Conservation (phyloP, 306 rosid genomes). For the Herpetospermum pedunculosum region DNA sequence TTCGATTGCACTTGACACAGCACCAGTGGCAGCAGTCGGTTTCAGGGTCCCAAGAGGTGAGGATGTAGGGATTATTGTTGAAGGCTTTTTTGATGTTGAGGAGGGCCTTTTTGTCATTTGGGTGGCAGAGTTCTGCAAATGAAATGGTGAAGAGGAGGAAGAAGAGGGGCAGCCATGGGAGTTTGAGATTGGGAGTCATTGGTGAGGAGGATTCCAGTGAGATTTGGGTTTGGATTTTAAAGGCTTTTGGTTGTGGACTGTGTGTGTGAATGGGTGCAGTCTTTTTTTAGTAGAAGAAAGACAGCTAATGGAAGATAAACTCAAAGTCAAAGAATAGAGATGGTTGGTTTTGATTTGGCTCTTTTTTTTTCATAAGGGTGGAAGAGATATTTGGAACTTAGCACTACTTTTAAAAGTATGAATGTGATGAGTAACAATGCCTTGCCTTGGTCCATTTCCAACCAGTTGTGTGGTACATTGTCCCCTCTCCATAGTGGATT, state of each 20-base stretch:
- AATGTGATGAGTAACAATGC: too few species aligned
- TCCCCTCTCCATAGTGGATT: too few species aligned
- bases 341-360: too few species aligned
- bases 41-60: conserved; percentile 50
- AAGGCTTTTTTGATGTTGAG: conserved; percentile 50
- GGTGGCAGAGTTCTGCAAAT: conserved; percentile 40
- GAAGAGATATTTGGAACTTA: too few species aligned
- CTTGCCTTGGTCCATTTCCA: too few species aligned
- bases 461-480: too few species aligned
- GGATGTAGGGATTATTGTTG: conserved; percentile 50
- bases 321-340: too few species aligned
- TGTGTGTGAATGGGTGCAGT: neutral
- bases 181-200: neutral
- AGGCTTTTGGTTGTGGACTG: neutral
- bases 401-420: too few species aligned
- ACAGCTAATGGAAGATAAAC: neutral
- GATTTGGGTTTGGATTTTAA: neutral
- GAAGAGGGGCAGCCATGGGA: neutral
- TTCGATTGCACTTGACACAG: conserved; percentile 34
- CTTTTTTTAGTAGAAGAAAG: too few species aligned
- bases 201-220: too few species aligned
- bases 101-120: too few species aligned
- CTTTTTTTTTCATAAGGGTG: too few species aligned
- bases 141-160: conserved; percentile 14
- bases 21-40: conserved; percentile 65